Base-by-base conservation (phyloP, 2,329 filamentous ascomycete species). In the Phyllosticta capitalensis region DNA sequence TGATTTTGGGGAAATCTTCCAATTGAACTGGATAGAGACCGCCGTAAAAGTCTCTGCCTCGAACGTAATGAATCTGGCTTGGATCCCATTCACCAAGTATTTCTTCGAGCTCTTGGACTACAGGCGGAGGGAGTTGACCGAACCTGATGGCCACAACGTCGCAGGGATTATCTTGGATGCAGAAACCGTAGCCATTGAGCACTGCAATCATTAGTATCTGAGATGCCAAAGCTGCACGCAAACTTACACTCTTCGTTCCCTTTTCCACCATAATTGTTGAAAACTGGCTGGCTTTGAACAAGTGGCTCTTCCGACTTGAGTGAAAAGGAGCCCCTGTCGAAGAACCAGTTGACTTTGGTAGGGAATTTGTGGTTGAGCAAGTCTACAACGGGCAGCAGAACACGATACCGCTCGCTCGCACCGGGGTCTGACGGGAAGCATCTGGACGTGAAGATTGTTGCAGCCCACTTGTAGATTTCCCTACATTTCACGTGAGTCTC, bases 181-280 rank as follows among this genome's bases (percentile, higher is more conserved):
- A 77, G 67, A 81, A 81, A 3, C 79, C 79, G 60, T 82, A 82
- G 3, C 79, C 79, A 52, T 79, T 73, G 1, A 81, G 68, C 1
- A 81, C 66, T 69, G n/a, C 50, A 45, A 9, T 14, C 48, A 5
- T 56, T 20, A 55, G 14, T 7, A 10, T 30, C 7, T 9, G 17
- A 55, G 2, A 22, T 22, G 10, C 50, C 14, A 56, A 33, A 12
- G 17, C 22, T 20, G 22, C 22, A 14, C 9, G 48, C 10, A 9
- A 21, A 63, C 64, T 57, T 61, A 69, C 68, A 67, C 64, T 81
- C 78, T 62, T 79, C 78, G 55, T 81, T 82, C 5, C 74, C 70
- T 63, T 81, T 81, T 1, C 78, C 75, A 0, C 75, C 79, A 59
- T 81, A 82, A 64, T 81, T 81, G 65, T 82, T 82, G 68, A 72